A percentile compares a stretch with the other conserved stretches of the same genome.
Evolutionary conservation across 2,329 filamentous ascomycete species (phyloP).

Genomic region (Fusarium tricinctum): DNA sequence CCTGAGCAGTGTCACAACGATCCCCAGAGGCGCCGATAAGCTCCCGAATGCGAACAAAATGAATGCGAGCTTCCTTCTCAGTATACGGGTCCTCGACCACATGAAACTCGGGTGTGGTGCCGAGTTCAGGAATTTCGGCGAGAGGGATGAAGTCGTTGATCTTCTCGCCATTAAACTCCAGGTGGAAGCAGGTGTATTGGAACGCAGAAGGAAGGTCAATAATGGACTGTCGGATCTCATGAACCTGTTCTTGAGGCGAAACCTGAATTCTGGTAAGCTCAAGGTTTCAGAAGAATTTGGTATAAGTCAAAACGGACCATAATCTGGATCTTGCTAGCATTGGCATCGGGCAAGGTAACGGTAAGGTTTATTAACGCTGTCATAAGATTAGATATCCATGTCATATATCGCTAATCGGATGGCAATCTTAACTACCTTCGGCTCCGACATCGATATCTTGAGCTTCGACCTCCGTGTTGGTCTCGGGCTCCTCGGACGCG

Average conservation of each 20-base stretch:
- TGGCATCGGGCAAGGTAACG: conserved; percentile 83
- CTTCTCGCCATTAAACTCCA: conserved; percentile 88
- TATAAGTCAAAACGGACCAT: conserved; percentile 72
- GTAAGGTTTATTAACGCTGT: conserved; percentile 73
- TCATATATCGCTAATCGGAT: conserved; percentile 11
- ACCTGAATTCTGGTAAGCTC: conserved; percentile 67
- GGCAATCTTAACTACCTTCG: conserved; percentile 51
- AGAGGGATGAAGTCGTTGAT: conserved; percentile 97
- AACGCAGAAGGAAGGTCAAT: conserved; percentile 94
- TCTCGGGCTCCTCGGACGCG: conserved; percentile 47
- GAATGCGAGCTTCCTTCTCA: conserved; percentile 97
- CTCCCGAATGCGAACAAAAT: conserved; percentile 90
- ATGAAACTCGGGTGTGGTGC: conserved; percentile 80
- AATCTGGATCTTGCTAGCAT: conserved; percentile 82
- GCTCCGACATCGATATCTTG: conserved; percentile 51
- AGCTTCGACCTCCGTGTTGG: conserved; percentile 45
- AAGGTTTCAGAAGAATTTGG: conserved; percentile 8
- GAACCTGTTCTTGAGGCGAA: conserved; percentile 93
- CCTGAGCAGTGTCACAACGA: conserved; percentile 87
- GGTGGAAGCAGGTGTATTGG: conserved; percentile 98
- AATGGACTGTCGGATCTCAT: conserved; percentile 96
- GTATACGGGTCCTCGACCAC: conserved; percentile 96
- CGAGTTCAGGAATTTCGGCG: conserved; percentile 86
- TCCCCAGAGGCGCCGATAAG: conserved; percentile 93
- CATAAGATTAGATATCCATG: conserved; percentile 34